Conservation (phyloP, 1,139 yeast species). For the Debaryomyces singareniensis region DNA sequence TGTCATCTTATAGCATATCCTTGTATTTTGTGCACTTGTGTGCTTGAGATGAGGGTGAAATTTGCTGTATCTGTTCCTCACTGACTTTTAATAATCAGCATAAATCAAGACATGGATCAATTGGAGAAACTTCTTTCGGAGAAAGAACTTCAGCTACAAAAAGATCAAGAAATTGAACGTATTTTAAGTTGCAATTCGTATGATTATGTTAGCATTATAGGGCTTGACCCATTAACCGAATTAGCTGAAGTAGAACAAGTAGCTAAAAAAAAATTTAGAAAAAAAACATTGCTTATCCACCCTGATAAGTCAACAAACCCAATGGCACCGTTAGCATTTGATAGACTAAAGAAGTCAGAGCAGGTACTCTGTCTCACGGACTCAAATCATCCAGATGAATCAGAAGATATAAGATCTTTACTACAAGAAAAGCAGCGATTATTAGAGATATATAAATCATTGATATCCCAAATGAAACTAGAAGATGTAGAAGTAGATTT, state of each 20-base stretch:
- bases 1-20: too few species aligned
- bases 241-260: constrained; percentile 21
- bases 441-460: constrained; percentile 32
- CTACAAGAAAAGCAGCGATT: constrained; percentile 36
- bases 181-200: constrained; percentile 40
- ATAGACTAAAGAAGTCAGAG: constrained; percentile 38
- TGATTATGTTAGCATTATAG: constrained; percentile 54
- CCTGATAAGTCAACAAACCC: constrained; percentile 59
- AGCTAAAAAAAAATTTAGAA: constrained; percentile 46
- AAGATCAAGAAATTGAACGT: constrained; percentile 52
- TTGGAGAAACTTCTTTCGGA: constrained; percentile 27
- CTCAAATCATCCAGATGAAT: constrained; percentile 10
- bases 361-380: constrained; percentile 14
- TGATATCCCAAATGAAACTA: constrained; percentile 8
- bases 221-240: constrained; percentile 35
- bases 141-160: constrained; percentile 30
- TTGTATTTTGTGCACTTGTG: too few species aligned
- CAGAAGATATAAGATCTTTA: constrained; percentile 20
- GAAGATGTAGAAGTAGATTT: too few species aligned
- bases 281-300: constrained; percentile 58
- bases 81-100: too few species aligned
- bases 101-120: constrained; percentile 19
- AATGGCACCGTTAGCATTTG: constrained; percentile 60
- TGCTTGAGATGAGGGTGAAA: too few species aligned
- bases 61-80: too few species aligned